These are phyloP conservation scores for Hypholoma sublateritium DNA, from an alignment of 768 basidiomycete species.

Conservation along the genomic window DNA sequence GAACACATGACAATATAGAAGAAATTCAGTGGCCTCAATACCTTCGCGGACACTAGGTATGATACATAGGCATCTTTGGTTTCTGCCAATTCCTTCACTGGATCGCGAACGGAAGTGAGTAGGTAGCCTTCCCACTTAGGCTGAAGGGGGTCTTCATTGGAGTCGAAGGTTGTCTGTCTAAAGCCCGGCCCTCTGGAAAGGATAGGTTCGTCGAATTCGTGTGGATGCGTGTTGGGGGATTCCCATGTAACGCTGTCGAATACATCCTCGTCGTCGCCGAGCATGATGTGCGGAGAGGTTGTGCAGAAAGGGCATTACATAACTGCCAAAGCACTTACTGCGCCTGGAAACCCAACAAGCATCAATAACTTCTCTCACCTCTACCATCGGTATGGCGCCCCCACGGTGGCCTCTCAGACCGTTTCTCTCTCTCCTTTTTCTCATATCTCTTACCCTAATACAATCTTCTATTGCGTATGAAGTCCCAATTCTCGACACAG, in stretches of 20 bases:
- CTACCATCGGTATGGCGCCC: slow-evolving; percentile 22
- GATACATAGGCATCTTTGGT: slow-evolving; percentile 98
- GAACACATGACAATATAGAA: slow-evolving; percentile 6
- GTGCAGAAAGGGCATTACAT: slow-evolving; percentile 15
- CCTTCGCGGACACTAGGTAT: slow-evolving; percentile 88
- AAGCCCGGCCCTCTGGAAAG: slow-evolving; percentile 69
- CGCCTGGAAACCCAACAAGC: slow-evolving; percentile 32
- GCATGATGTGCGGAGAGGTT: slow-evolving; percentile 45
- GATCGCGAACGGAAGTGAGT: slow-evolving; percentile 82
- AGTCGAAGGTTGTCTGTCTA: slow-evolving; percentile 74
- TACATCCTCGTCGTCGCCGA: slow-evolving; percentile 85
- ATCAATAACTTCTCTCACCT: slow-evolving; percentile 29
- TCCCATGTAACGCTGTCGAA: slow-evolving; percentile 95
- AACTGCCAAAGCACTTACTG: slow-evolving; percentile 12
- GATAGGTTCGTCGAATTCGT: slow-evolving; percentile 40
- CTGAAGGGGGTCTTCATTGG: slow-evolving; percentile 73
- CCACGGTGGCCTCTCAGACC: slow-evolving; percentile 21
- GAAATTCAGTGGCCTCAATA: slow-evolving; percentile 27
- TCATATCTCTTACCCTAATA: slow-evolving; percentile 32
- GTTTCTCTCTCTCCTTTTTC: slow-evolving; percentile 22
- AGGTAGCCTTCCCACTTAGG: slow-evolving; percentile 93
- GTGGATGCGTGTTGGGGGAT: slow-evolving; percentile 57
- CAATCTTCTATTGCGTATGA: slow-evolving; percentile 51
- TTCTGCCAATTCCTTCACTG: slow-evolving; percentile 93
- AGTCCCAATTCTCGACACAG: slow-evolving; percentile 65